Base-by-base conservation (phyloP, 2,329 filamentous ascomycete genomes). In the Xylaria sp. region DNA sequence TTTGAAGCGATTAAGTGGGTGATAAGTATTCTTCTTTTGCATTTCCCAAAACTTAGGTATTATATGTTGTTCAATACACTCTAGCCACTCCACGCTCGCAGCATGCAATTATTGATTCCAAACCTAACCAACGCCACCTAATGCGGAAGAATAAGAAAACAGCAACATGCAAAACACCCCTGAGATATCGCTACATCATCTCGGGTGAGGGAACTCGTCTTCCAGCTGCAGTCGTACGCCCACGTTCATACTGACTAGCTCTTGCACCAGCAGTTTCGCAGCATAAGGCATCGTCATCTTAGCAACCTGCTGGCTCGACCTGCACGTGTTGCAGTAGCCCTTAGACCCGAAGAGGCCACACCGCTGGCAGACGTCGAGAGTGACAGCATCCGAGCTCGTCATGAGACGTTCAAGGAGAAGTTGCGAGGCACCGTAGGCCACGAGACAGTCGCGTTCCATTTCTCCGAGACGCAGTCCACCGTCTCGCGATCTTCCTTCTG, bases 231-330 rank as follows among this genome's bases (percentile, higher is more conserved):
- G 84, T 67, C 92, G 87, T 69, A 97, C 95, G 71, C 94, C 92
- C n/a, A 99, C 94, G 80, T 99, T 99, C 96, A 99, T 99, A 80
- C 94, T 97, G 78, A 97, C 91, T 77, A 99, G 82, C 83, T 99
- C 96, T 84, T 99, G 96, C 58, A 98, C 93, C 65, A 99, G 84
- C 78, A 99, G 83, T 86, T 99, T 98, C 0, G 96, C 96, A 20
- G 96, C 96, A 81, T 99, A 99, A 41, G 96, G 96, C 87, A 99
- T 97, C 41, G 91, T 95, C 92, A 99, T 97, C 81, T 92, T 91
- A 18, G 94, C 91, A 32, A 99, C 93, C 37, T 92, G 90, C 66
- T 92, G 88, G 48, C 92, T 94, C 74, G 90, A 94, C 84, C 93
- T 90, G 82, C 96, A 99, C 4, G 92, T 94, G 82, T 97, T 93